These are phyloP conservation scores for Naganishia onofrii DNA, from an alignment of 768 basidiomycete genomes.

Conservation along the genomic window DNA sequence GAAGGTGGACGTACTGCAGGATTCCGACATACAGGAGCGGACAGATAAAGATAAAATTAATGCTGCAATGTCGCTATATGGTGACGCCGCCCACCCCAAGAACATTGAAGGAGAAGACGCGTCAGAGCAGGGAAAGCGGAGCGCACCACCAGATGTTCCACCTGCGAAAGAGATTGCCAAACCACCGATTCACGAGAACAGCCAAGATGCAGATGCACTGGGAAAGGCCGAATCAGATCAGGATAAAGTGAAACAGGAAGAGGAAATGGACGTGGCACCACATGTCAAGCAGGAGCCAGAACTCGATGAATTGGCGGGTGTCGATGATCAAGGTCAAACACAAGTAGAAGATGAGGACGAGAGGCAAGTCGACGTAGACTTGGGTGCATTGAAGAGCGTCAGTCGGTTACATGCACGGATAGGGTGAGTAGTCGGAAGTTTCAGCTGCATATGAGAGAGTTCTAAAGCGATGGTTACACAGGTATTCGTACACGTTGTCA, in stretches of 20 bases:
- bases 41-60: background rate
- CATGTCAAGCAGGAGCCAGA: slow-evolving; percentile 15
- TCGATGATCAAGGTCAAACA: slow-evolving; percentile 31
- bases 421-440: slow-evolving; percentile 57
- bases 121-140: slow-evolving; percentile 22
- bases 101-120: slow-evolving; percentile 18
- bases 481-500: slow-evolving; percentile 42
- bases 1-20: background rate
- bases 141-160: slow-evolving; percentile 20
- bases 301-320: slow-evolving; percentile 28
- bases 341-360: slow-evolving; percentile 16
- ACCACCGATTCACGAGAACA: slow-evolving; percentile 19
- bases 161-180: slow-evolving; percentile 26
- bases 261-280: background rate
- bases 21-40: background rate
- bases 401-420: slow-evolving; percentile 95
- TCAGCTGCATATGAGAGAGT: background rate
- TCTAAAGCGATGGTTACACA: background rate
- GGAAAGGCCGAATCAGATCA: background rate
- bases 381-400: slow-evolving; percentile 93
- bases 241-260: background rate
- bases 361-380: slow-evolving; percentile 61
- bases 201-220: background rate
- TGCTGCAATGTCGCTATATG: background rate
- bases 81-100: slow-evolving; percentile 4